Base-by-base conservation (phyloP, 495 filamentous ascomycete species). In the Hyphodiscus hymeniophilus region DNA sequence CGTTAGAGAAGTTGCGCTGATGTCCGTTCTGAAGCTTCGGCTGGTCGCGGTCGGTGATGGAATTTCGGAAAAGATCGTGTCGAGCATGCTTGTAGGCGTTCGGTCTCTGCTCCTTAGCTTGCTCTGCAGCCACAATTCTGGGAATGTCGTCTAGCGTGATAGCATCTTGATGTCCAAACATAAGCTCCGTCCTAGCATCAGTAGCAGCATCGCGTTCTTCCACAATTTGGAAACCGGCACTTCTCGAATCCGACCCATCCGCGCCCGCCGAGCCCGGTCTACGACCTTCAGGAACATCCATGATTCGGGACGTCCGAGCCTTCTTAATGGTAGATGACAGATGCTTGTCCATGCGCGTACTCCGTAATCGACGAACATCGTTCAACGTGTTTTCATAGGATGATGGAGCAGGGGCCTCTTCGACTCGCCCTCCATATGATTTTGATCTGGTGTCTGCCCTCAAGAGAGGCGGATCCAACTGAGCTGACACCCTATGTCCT, bases 71-170 rank as follows among this genome's bases (percentile, higher is more conserved):
- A 20, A 92, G 72, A 50, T 87, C 81, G 39, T 83, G 80, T 28
- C 87, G 79, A 13, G 82, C 80, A 57, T 87, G 85, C 50, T 74
- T 82, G 51, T 79, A 84, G 30, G 88, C 89, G 59, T 87, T 94
- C 15, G 89, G 82, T 45, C 89, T 79, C 61, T 94, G 90, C 60
- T 95, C 90, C 60, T 84, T 82, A 22, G 92, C 90, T 67, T 97
- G 92, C 57, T 96, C 88, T 7, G 91, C 87, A 2, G 92, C 92
- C 35, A 96, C 87, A 53, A 99, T 94, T 51, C 91, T 76, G n/a
- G 92, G 91, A 51, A 99, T 96, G 60, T 99, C 92, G 63, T 97
- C 92, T 47, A 99, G 69, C 4, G 89, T 95, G 28, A 97, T 71
- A 12, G 87, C 86, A 69, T 96, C 89, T 48, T 91, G 84, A 54